These are phyloP conservation scores for Penicillium soppii DNA, from an alignment of 495 filamentous ascomycete genomes.

Conservation along the genomic window DNA sequence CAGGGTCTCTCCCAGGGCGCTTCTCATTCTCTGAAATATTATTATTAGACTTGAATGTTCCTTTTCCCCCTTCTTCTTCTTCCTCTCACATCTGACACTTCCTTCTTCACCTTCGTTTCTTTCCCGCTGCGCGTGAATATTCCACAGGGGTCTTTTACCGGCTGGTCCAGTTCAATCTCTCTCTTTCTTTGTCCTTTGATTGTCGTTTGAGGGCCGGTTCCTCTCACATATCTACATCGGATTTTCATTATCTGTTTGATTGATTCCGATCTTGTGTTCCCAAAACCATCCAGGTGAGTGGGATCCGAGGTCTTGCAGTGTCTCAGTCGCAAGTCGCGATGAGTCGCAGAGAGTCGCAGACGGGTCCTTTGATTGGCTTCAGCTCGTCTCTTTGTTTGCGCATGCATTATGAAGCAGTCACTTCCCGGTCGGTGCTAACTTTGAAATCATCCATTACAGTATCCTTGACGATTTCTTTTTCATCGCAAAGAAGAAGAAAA, in stretches of 20 bases:
- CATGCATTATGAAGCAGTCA: conserved; percentile 15
- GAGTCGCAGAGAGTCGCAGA: conserved; percentile 4
- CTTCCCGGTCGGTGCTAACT: conserved; percentile 20
- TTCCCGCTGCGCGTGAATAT: conserved; percentile 42
- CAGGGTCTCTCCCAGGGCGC: conserved; percentile 4
- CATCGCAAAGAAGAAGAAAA: too few species aligned
- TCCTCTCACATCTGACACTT: conserved; percentile 2
- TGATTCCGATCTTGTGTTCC: conserved; percentile 3
- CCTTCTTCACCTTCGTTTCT: conserved; percentile 37
- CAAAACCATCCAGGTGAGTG: conserved; percentile 8
- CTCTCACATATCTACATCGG: conserved; percentile 27
- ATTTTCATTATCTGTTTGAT: conserved; percentile 13
- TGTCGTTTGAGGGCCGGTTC: too few species aligned
- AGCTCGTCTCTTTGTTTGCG: conserved; percentile 16
- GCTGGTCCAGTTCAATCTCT: conserved; percentile 46
- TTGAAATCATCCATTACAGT: not conserved
- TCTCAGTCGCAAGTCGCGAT: too few species aligned
- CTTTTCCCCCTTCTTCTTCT: conserved; percentile 16
- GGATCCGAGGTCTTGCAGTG: conserved; percentile 7
- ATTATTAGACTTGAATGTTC: conserved; percentile 25
- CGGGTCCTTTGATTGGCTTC: conserved; percentile 3
- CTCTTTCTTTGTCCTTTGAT: conserved; percentile 32
- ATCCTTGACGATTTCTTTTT: too few species aligned
- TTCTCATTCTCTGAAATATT: conserved; percentile 13
- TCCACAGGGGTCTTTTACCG: conserved; percentile 37